phyloP scores from a whole-genome alignment of 345 rosid genomes.

The Bretschneidera sinensis region DNA sequence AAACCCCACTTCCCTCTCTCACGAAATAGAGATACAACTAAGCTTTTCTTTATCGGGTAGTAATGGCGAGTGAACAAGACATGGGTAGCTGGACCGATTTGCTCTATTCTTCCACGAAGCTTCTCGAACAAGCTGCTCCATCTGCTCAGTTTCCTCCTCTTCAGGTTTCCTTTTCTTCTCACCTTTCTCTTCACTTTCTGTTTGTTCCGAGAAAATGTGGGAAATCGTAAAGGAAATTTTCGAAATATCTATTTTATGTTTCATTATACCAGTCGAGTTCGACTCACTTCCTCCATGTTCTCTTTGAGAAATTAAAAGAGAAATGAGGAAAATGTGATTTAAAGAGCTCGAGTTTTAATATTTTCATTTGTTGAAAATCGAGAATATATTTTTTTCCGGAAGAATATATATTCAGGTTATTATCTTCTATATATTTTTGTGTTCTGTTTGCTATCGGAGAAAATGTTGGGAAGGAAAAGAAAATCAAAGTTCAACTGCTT shows the following conservation, averaged over 20 bases:
- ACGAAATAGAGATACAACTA: neutral
- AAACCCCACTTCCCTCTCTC: slow-evolving; percentile 14
- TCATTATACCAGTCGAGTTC: neutral
- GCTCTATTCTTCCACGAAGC: slow-evolving; percentile 89
- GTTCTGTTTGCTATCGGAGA: too few species aligned
- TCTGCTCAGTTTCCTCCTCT: slow-evolving; percentile 98
- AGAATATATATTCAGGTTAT: too few species aligned
- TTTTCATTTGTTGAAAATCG: too few species aligned
- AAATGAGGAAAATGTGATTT: too few species aligned
- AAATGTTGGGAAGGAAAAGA: too few species aligned
- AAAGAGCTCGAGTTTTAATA: too few species aligned
- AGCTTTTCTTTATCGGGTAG: slow-evolving; percentile 12
- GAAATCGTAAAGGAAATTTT: neutral
- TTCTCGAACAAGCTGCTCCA: slow-evolving; percentile 96
- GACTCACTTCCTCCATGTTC: neutral
- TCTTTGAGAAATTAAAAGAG: neutral
- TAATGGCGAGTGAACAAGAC: slow-evolving; percentile 80
- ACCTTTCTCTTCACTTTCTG: slow-evolving; percentile 9
- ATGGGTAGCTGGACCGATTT: slow-evolving; percentile 90
- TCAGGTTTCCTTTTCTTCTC: slow-evolving; percentile 51
- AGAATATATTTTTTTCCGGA: too few species aligned
- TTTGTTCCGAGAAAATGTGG: neutral
- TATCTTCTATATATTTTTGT: too few species aligned
- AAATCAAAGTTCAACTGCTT: too few species aligned
- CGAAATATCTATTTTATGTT: neutral